These are phyloP conservation scores for Epichloe gansuensis DNA, from an alignment of 2,329 filamentous ascomycete species.

Conservation along the genomic window DNA sequence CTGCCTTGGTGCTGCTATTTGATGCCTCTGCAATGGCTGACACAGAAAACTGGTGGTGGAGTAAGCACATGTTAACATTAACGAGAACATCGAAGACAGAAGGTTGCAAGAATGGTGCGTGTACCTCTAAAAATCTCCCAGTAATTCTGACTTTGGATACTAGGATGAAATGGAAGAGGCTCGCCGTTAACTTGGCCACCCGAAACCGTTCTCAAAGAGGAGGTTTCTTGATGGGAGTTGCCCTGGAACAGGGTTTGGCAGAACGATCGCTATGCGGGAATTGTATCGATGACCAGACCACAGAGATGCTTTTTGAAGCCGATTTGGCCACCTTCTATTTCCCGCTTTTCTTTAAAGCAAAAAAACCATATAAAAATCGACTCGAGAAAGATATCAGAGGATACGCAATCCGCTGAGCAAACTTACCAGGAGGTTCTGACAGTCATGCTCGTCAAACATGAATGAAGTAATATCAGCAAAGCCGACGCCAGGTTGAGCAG, in stretches of 20 bases:
- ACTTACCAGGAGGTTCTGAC: constrained; percentile 31
- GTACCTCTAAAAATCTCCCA: constrained; percentile 40
- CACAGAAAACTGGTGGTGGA: constrained; percentile 24
- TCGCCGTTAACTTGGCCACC: constrained; percentile 16
- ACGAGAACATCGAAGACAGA: not conserved
- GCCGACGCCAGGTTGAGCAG: constrained; percentile 52
- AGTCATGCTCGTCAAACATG: constrained; percentile 57
- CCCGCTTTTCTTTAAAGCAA: constrained; percentile 15
- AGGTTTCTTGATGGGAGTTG: constrained; percentile 22
- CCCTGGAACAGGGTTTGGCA: constrained; percentile 14
- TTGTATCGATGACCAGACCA: constrained; percentile 58
- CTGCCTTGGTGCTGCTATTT: constrained; percentile 17
- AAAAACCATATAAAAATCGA: not conserved
- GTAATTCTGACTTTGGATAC: constrained; percentile 36
- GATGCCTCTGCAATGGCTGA: constrained; percentile 19
- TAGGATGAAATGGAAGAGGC: constrained; percentile 31
- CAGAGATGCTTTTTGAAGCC: constrained; percentile 27
- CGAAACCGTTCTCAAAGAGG: constrained; percentile 31
- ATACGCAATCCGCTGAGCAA: too few species aligned
- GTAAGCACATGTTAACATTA: constrained; percentile 12
- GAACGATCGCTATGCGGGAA: constrained; percentile 44
- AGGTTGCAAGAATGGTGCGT: constrained; percentile 14
- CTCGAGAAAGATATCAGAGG: not conserved
- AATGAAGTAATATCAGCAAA: constrained; percentile 76
- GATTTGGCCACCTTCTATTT: constrained; percentile 53